phyloP scores from a whole-genome alignment of 2,329 filamentous ascomycete genomes.

The Pseudogymnoascus sp. region DNA sequence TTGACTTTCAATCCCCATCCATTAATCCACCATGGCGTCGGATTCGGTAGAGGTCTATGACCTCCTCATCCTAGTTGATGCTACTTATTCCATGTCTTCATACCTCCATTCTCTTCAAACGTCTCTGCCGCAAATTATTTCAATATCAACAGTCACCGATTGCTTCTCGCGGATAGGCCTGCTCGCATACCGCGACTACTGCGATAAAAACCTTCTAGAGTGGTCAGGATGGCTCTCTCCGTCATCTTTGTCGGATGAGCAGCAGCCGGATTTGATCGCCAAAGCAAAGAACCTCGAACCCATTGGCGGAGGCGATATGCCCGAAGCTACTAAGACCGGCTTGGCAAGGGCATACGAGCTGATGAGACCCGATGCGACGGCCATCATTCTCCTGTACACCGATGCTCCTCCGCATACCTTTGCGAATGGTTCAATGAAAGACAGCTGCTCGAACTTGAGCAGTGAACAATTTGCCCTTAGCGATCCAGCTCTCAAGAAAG shows the following conservation, averaged over 20 bases:
- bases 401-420: constrained; percentile 40
- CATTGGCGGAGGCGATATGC: constrained; percentile 33
- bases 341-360: constrained; percentile 37
- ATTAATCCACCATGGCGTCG: not conserved
- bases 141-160: constrained; percentile 38
- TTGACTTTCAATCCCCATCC: not conserved
- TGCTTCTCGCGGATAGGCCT: constrained; percentile 43
- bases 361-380: constrained; percentile 40
- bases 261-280: constrained; percentile 29
- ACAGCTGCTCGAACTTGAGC: not conserved
- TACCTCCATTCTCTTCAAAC: constrained; percentile 36
- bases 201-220: constrained; percentile 28
- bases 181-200: constrained; percentile 43
- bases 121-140: constrained; percentile 42
- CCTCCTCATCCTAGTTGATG: constrained; percentile 39
- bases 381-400: constrained; percentile 40
- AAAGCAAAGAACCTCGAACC: constrained; percentile 30
- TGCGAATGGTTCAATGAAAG: constrained; percentile 15
- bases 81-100: constrained; percentile 36
- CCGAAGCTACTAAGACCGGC: constrained; percentile 41
- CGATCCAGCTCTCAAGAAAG: not conserved
- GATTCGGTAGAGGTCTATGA: constrained; percentile 28
- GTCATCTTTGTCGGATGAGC: constrained; percentile 1
- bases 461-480: not conserved
- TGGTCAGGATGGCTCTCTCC: constrained; percentile 41